Conservation (phyloP, 1,284 basidiomycete species). For the Salmacisia buchloeana region DNA sequence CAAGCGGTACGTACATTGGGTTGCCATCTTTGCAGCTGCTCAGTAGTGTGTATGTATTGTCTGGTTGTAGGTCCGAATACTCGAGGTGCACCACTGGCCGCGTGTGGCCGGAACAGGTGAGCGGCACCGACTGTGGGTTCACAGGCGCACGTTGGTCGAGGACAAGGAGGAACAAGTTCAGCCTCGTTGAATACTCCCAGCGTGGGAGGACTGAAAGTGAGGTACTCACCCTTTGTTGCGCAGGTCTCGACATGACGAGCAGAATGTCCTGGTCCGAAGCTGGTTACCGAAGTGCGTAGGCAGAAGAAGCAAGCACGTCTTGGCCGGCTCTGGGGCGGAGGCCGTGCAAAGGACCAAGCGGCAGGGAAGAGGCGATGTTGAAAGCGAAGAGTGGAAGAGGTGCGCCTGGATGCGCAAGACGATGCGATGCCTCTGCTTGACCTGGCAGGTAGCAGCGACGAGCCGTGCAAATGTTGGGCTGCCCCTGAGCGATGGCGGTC, state of each 20-base stretch:
- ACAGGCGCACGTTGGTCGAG: not conserved
- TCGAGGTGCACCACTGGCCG: conserved; percentile 88
- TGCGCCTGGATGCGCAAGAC: no score
- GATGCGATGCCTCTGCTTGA: no score
- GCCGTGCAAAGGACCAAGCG: not conserved
- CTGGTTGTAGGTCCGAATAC: conserved; percentile 70
- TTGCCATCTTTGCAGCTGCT: conserved; percentile 50
- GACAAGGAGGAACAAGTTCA: not conserved
- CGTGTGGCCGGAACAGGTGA: conserved; percentile 58
- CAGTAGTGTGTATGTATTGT: conserved; percentile 52
- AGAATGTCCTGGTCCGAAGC: no score
- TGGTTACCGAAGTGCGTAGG: no score
- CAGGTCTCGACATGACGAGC: not conserved
- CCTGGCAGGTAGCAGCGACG: no score
- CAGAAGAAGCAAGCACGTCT: no score
- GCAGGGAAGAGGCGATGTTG: no score
- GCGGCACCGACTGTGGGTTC: conserved; percentile 45
- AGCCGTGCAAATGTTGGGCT: no score
- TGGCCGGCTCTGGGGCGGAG: no score
- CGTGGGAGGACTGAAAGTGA: not conserved
- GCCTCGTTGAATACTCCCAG: not conserved
- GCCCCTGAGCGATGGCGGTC: no score
- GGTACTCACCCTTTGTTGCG: conserved; percentile 4
- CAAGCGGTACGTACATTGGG: conserved; percentile 30
- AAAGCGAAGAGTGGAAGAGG: no score